A percentile compares a stretch with the other conserved stretches of the same genome.
Conservation (phyloP, 2,329 filamentous ascomycete species). For the Nakataea oryzae region DNA sequence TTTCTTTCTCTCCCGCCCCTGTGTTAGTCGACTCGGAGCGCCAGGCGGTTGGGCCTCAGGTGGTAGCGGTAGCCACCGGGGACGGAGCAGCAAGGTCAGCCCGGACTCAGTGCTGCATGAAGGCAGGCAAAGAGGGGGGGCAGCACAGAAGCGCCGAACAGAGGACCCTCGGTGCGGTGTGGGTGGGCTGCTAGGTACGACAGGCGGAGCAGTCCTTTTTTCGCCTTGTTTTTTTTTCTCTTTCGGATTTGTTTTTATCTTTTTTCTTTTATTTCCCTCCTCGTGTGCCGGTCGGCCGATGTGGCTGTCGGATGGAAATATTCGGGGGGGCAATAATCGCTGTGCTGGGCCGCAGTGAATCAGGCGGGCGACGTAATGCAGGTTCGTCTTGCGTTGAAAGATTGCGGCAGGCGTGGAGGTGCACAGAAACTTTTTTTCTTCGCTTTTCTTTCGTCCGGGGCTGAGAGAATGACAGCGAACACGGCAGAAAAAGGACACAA, state of each 20-base stretch:
- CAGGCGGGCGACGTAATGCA: not conserved
- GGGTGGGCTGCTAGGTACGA: not conserved
- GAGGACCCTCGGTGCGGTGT: no score
- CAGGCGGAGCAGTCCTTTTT: slow-evolving; percentile 1
- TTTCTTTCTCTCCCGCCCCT: not conserved
- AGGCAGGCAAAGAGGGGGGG: not conserved
- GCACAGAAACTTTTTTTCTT: not conserved
- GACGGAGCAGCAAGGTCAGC: not conserved
- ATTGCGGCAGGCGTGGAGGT: not conserved
- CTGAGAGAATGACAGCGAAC: not conserved
- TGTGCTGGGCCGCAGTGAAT: not conserved
- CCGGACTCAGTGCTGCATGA: not conserved
- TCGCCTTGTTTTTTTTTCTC: not conserved
- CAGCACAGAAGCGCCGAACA: not conserved
- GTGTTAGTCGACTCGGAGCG: no score
- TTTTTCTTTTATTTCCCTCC: not conserved
- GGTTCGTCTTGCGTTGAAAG: not conserved
- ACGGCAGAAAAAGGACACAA: not conserved
- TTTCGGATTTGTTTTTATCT: not conserved
- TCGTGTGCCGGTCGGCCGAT: not conserved
- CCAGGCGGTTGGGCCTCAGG: no score
- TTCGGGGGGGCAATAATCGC: not conserved
- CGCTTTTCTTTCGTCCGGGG: not conserved
- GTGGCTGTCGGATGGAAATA: not conserved
- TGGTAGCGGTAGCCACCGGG: not conserved